These are phyloP conservation scores for Neopestalotiopsis sp. DNA, from an alignment of 2,329 filamentous ascomycete genomes.

Conservation along the genomic window DNA sequence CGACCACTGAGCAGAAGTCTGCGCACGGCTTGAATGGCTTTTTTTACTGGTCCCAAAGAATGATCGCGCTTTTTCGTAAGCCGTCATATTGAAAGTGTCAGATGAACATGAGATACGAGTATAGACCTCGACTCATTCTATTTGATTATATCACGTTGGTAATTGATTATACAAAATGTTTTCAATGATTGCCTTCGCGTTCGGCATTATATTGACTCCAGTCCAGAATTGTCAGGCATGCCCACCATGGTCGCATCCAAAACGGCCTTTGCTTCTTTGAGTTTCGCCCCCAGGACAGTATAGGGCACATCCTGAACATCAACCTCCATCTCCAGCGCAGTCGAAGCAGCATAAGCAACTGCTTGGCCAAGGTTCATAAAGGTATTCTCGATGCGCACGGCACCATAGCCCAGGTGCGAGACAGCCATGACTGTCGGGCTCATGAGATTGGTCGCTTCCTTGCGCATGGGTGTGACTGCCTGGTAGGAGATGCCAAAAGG, in stretches of 20 bases:
- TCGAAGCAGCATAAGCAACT: constrained; percentile 17
- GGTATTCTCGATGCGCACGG: constrained; percentile 15
- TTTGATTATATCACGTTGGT: no score
- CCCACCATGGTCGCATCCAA: background rate
- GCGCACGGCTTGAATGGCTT: no score
- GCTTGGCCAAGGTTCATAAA: constrained; percentile 19
- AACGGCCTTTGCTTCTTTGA: background rate
- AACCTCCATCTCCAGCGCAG: constrained; percentile 7
- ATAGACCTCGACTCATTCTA: no score
- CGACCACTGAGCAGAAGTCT: no score
- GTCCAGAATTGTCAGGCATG: background rate
- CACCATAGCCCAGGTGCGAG: constrained; percentile 23
- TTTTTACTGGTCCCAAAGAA: no score
- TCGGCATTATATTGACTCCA: no score
- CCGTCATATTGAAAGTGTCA: no score
- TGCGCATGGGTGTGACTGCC: constrained; percentile 21
- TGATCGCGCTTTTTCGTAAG: no score
- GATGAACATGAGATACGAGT: no score
- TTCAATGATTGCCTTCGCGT: no score
- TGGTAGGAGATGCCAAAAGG: constrained; percentile 26
- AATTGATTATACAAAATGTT: no score
- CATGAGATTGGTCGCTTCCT: constrained; percentile 23
- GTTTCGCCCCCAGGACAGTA: background rate
- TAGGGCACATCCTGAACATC: constrained; percentile 12
- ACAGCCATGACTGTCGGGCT: constrained; percentile 22